Evolutionary conservation across 805 yeast species (phyloP), one percentile per base, ranked within the genome.

Genomic region (Ogataea glucozyma): DNA sequence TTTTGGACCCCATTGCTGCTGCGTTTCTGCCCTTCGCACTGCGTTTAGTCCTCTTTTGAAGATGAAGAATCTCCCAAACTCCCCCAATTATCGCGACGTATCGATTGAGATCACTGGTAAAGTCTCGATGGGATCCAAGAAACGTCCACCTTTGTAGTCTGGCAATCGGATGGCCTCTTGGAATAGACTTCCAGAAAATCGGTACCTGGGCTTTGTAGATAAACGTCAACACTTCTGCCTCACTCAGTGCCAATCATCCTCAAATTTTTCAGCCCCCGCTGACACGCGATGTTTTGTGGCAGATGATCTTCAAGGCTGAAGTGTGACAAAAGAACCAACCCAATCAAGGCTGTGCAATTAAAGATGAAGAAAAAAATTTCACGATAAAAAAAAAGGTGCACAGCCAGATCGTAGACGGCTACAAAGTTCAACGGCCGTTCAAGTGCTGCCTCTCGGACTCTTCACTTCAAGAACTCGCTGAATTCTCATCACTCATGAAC

Each of bases 401-500:
- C 52, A 17, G 52, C 52, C 51, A 19, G 38, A 26, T 38, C 45
- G 44, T n/a, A n/a, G n/a, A n/a, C n/a, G n/a, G n/a, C n/a, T n/a
- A n/a, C n/a, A n/a, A n/a, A n/a, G n/a, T n/a, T n/a, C n/a, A n/a
- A n/a, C n/a, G n/a, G n/a, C n/a, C n/a, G n/a, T n/a, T n/a, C n/a
- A n/a, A n/a, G n/a, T n/a, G n/a, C n/a, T n/a, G n/a, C n/a, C n/a
- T n/a, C n/a, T 22, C 24, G 10, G 24, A 22, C 24, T 6, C 24
- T 22, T 6, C 24, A 22, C 24, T 22, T 22, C 24, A 7, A 22
- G 9, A 22, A 7, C 24, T 7, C 24, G 9, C 7, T 27, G 18
- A 4, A 11, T 18, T 11, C 22, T 17, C 22, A n/a, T n/a, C n/a
- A n/a, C 13, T 17, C 13, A 69, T 69, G 74, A 64, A 61, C 29